A percentile compares a stretch with the other conserved stretches of the same genome.
phyloP scores from a whole-genome alignment of 768 basidiomycete genomes.

The Harrya chromipes region DNA sequence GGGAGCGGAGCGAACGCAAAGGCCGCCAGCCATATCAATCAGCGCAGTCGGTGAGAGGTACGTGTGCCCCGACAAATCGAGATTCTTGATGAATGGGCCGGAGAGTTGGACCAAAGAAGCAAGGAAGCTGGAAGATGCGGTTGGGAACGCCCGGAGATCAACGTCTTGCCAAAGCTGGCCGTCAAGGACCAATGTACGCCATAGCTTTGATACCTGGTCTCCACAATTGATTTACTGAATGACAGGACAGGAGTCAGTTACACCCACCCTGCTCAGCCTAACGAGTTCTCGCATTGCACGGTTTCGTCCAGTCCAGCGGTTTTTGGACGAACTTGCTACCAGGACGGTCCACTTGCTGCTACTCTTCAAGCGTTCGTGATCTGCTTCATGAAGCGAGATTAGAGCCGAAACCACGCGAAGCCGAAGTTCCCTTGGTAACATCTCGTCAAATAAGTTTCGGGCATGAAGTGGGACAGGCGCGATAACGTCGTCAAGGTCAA shows the following conservation, averaged over 20 bases:
- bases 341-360: slow-evolving; percentile 57
- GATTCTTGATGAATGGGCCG: slow-evolving; percentile 59
- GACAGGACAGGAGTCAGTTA: slow-evolving; percentile 11
- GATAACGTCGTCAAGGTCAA: slow-evolving; percentile 47
- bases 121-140: slow-evolving; percentile 49
- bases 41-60: slow-evolving; percentile 48
- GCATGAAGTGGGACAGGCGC: slow-evolving; percentile 42
- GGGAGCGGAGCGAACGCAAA: slow-evolving; percentile 44
- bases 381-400: slow-evolving; percentile 56
- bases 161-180: slow-evolving; percentile 81
- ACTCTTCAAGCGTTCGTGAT: slow-evolving; percentile 43
- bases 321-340: slow-evolving; percentile 58
- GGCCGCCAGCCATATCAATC: slow-evolving; percentile 48
- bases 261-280: slow-evolving; percentile 72
- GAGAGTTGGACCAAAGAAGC: slow-evolving; percentile 49
- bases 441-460: slow-evolving; percentile 64
- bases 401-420: slow-evolving; percentile 56
- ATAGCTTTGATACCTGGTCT: slow-evolving; percentile 68
- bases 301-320: slow-evolving; percentile 73
- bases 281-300: slow-evolving; percentile 76
- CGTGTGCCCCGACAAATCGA: slow-evolving; percentile 65
- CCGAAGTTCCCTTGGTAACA: slow-evolving; percentile 69
- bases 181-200: slow-evolving; percentile 75
- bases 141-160: slow-evolving; percentile 61
- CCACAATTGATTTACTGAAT: slow-evolving; percentile 15